phyloP scores from a whole-genome alignment of 2,329 filamentous ascomycete species.

The Cladosporium sp. region DNA sequence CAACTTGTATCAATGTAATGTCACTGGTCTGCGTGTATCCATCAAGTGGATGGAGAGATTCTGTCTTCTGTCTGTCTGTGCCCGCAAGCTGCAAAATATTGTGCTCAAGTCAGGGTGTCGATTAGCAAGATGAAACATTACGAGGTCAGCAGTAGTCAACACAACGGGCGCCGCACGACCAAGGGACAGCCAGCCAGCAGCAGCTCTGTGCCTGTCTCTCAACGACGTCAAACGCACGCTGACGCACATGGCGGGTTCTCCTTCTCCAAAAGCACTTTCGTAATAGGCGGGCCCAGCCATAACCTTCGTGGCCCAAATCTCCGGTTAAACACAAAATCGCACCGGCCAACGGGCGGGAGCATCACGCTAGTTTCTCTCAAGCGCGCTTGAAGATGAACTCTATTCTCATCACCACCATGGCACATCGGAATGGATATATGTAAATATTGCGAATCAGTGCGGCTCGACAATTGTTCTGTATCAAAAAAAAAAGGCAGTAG shows the following conservation, averaged over 20 bases:
- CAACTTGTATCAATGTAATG: background rate
- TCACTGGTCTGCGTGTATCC: background rate
- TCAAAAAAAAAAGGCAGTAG: too few species aligned
- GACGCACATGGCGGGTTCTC: constrained; percentile 4
- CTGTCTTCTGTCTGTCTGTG: background rate
- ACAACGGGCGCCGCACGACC: background rate
- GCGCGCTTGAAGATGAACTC: constrained; percentile 1
- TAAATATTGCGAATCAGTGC: too few species aligned
- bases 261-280: background rate
- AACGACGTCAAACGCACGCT: constrained; percentile 1
- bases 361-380: background rate
- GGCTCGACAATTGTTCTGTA: too few species aligned
- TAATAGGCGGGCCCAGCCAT: background rate
- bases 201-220: constrained; percentile 3
- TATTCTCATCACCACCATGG: background rate
- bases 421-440: too few species aligned
- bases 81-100: background rate
- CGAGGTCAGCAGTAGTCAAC: background rate
- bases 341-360: background rate
- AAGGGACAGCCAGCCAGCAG: background rate
- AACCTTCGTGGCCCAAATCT: background rate
- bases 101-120: background rate
- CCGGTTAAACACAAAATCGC: background rate
- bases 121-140: background rate
- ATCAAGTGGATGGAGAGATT: background rate